phyloP scores from a whole-genome alignment of 192 early-diverging fungal species.

The Lobulomyces angularis region DNA sequence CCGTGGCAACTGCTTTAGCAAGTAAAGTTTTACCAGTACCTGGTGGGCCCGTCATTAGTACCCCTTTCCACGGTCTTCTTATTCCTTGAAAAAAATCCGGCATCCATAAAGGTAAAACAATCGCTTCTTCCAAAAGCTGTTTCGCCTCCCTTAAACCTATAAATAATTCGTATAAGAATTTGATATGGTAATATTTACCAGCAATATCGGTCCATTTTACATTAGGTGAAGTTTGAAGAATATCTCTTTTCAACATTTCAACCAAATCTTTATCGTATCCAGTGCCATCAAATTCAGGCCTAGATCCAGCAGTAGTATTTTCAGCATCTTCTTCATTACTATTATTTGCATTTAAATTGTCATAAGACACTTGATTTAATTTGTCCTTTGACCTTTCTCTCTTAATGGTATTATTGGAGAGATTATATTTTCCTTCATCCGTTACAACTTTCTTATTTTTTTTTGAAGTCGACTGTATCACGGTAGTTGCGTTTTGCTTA shows the following conservation, averaged over 20 bases:
- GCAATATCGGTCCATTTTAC: constrained; percentile 48
- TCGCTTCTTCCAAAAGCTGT: constrained; percentile 44
- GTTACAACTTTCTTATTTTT: constrained; percentile 3
- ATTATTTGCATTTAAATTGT: not conserved
- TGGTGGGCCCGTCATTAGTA: constrained; percentile 51
- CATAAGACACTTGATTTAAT: not conserved
- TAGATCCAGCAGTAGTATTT: not conserved
- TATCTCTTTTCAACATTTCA: constrained; percentile 49
- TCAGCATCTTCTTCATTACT: not conserved
- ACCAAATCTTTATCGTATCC: constrained; percentile 54
- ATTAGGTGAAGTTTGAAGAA: constrained; percentile 39
- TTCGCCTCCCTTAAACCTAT: constrained; percentile 43
- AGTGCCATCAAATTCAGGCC: constrained; percentile 26
- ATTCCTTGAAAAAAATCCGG: constrained; percentile 51
- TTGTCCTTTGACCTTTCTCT: not conserved
- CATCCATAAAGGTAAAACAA: constrained; percentile 54
- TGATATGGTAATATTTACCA: constrained; percentile 12
- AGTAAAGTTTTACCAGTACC: constrained; percentile 53
- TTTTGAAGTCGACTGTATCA: not conserved
- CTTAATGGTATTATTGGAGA: too few relatives aligned
- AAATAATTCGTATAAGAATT: not conserved
- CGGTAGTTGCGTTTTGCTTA: not conserved
- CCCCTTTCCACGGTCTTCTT: constrained; percentile 49
- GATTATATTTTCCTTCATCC: too few relatives aligned
- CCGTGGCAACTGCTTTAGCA: constrained; percentile 52